Evolutionary conservation across 345 rosid species (phyloP), one percentile per base, ranked within the genome.

Genomic region (Bruguiera gymnorhiza): DNA sequence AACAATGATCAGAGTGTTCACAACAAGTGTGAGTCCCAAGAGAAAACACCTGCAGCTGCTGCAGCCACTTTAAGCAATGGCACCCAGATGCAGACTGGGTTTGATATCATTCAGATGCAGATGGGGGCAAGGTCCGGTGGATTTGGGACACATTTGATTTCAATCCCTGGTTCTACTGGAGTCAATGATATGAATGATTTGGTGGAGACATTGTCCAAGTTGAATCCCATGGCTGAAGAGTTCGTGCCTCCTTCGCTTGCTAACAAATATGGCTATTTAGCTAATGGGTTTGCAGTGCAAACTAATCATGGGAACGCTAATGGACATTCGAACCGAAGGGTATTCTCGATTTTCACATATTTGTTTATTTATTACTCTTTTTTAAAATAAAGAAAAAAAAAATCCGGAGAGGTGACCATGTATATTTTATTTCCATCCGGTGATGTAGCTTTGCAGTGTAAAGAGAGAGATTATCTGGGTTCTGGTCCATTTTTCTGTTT

Each of bases 191-290:
- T 92, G 85, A 89, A 78, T 73, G 83, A 87, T 72, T 81, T 96
- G 87, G 90, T 73, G 70, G 99, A 90, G 70, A 85, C 87, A 59
- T 69, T 96, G 77, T 90, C 93, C 9, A 96, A 88, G 84, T 80
- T 96, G 76, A 96, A 96, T 76, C 99, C 99, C 10, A 80, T 89
- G 97, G 99, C 98, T 62, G 83, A 88, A 77, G 99, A 89, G 62
- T 96, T 90, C 80, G 97, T 96, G 69, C 98, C 98, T 63, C 88
- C 91, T 39, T 95, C 97, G 0, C 79, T 89, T 34, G 81, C 80
- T 53, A 67, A 67, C 66, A 69, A 69, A 55, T 67, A 71, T 70
- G 86, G 79, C 63, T 81, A 53, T 73, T 74, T 81, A 66, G 80
- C 78, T 16, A 86, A 80, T 76, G 91, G 87, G 63, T 83, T 85